Evolutionary conservation across 345 rosid genomes (phyloP), one percentile per base, ranked within the genome.

Genomic region (Populus ilicifolia): DNA sequence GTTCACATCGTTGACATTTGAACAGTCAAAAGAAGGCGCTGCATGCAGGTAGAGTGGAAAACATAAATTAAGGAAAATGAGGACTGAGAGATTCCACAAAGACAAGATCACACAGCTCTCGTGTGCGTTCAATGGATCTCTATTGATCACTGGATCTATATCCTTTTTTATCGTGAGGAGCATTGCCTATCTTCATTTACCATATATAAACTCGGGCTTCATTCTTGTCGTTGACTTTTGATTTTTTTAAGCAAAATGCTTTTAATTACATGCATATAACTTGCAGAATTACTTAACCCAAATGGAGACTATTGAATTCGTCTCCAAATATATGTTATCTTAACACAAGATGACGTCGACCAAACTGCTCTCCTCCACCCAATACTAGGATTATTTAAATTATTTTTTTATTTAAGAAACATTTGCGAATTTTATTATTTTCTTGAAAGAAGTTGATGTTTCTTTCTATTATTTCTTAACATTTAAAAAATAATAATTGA

Each of bases 1-100:
- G 46, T 33, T n/a, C 44, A 14, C 11, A 13, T 61, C 23, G 80
- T 71, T 77, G 80, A 71, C 80, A 77, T 70, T 77, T 77, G 75
- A 77, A 63, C 5, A 33, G 80, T 77, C 70, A 69, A 68, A 35
- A 66, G 13, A 66, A 50, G 46, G 20, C 64, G 35, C 72, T 21
- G 48, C 48, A 8, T 9, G 27, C 27, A 13, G 0, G 16, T 23
- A 20, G 36, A 12, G 23, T 5, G 23, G 17, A 33, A 30, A 30
- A 3, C n/a, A 14, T 23, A 44, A 9, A 18, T 20, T 10, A 21
- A 39, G 13, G 12, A 8, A 21, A 35, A 67, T 4, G 11, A 67
- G 36, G 2, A 12, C 2, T 0, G 11, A 38, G 30, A 25, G 50
- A 23, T 11, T 5, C 21, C 29, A 23, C 2, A 13, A 6, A 9